Percentiles rank a stretch among this genome's conserved stretches.
phyloP scores from a whole-genome alignment of 805 yeast species.

The Yamadazyma paraphyllophila region DNA sequence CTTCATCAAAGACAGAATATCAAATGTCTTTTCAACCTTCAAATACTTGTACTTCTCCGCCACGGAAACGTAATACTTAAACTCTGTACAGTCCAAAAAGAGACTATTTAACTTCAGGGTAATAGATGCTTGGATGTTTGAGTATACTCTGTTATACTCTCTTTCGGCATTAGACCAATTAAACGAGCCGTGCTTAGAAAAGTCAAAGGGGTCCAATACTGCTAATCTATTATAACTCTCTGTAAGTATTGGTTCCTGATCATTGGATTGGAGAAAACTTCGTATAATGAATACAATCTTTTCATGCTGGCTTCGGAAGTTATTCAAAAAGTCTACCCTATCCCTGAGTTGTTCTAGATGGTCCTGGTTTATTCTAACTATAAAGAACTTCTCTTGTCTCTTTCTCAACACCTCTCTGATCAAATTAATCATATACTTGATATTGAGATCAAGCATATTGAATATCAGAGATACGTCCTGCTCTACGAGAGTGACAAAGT shows the following conservation, averaged over 20 bases:
- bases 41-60: slow-evolving; percentile 22
- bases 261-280: slow-evolving; percentile 13
- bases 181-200: slow-evolving; percentile 28
- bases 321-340: slow-evolving; percentile 40
- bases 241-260: slow-evolving; percentile 18
- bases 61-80: slow-evolving; percentile 28
- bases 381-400: slow-evolving; percentile 66
- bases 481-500: slow-evolving; percentile 32
- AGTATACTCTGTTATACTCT: slow-evolving; percentile 21
- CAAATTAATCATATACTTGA: slow-evolving; percentile 61
- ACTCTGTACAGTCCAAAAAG: slow-evolving; percentile 23
- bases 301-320: slow-evolving; percentile 54
- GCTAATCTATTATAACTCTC: slow-evolving; percentile 31
- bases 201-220: slow-evolving; percentile 29
- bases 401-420: slow-evolving; percentile 76
- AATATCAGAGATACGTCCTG: slow-evolving; percentile 31
- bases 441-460: slow-evolving; percentile 54
- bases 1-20: slow-evolving; percentile 26
- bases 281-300: slow-evolving; percentile 40
- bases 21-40: slow-evolving; percentile 12
- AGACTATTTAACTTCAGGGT: slow-evolving; percentile 22
- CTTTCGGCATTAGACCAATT: slow-evolving; percentile 30
- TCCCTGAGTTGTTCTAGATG: slow-evolving; percentile 33
- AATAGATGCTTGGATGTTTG: slow-evolving; percentile 21
- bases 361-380: slow-evolving; percentile 56